Percentiles rank a stretch among this genome's conserved stretches.
Evolutionary conservation across 2,329 filamentous ascomycete species (phyloP).

Genomic region (Hymenoscyphus fructigenus): DNA sequence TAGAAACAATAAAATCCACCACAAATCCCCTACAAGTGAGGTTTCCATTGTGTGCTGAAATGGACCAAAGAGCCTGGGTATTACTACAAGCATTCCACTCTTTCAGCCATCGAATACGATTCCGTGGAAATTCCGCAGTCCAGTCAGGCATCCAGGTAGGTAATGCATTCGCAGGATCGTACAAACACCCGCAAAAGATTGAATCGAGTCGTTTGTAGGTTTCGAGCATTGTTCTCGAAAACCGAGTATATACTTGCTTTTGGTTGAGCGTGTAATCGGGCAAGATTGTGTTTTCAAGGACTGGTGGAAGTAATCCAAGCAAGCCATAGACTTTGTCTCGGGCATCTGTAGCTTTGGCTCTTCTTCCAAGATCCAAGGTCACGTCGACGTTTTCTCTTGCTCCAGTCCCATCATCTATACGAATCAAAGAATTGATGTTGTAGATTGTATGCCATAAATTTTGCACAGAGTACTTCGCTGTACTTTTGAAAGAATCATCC

Average conservation of each 20-base stretch:
- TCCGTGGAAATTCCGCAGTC: conserved; percentile 10
- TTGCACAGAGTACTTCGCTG: no score
- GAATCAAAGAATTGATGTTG: neutral
- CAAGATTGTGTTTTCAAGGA: neutral
- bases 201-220: conserved; percentile 7
- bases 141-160: conserved; percentile 19
- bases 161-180: neutral
- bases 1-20: conserved; percentile 7
- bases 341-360: conserved; percentile 21
- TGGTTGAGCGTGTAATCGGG: conserved; percentile 10
- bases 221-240: neutral
- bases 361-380: conserved; percentile 15
- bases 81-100: neutral
- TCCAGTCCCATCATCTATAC: neutral
- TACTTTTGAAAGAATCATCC: neutral
- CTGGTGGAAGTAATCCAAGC: conserved; percentile 17
- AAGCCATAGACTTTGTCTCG: conserved; percentile 31
- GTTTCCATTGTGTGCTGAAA: neutral
- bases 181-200: conserved; percentile 13
- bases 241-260: conserved; percentile 9
- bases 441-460: neutral
- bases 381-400: neutral
- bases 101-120: conserved; percentile 16
- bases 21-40: conserved; percentile 11
- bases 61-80: neutral